These are phyloP conservation scores for Umbelopsis vinacea DNA, from an alignment of 192 early-diverging fungal genomes.

Conservation along the genomic window DNA sequence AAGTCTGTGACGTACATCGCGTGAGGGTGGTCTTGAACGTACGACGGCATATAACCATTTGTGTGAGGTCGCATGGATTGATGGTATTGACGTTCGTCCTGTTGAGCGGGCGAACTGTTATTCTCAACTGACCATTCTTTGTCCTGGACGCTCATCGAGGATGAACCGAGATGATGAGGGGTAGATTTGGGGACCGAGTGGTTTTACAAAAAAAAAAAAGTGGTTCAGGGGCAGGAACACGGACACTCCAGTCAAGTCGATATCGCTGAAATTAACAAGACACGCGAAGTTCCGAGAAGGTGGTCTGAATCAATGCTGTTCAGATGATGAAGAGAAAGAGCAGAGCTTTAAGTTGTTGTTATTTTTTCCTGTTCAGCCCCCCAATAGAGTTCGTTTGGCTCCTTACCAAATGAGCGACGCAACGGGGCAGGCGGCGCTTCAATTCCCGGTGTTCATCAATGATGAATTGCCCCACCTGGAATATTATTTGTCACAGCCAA, in stretches of 20 bases:
- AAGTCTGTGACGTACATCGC: conserved; percentile 15
- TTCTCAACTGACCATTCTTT: conserved; percentile 23
- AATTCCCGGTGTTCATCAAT: conserved; percentile 8
- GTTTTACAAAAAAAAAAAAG: neutral
- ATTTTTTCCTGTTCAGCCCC: conserved; percentile 24
- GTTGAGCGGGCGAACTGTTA: conserved; percentile 4
- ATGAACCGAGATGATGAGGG: conserved; percentile 21
- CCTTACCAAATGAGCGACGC: conserved; percentile 19
- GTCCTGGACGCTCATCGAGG: conserved; percentile 21
- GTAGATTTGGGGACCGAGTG: neutral
- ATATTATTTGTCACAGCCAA: neutral
- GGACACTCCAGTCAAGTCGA: neutral
- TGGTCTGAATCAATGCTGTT: conserved; percentile 8
- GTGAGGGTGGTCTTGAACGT: conserved; percentile 22
- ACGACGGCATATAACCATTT: neutral
- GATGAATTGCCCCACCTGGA: neutral
- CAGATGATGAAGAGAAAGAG: conserved; percentile 24
- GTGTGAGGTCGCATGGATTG: conserved; percentile 1
- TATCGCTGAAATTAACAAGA: neutral
- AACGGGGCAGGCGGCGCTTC: conserved; percentile 16
- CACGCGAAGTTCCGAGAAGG: conserved; percentile 22
- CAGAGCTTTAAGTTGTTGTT: conserved; percentile 23
- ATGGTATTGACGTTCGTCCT: conserved; percentile 20
- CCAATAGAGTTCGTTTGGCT: conserved; percentile 24
- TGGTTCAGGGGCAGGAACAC: conserved; percentile 10